These are phyloP conservation scores for Hygrophorus pudorinus DNA, from an alignment of 768 basidiomycete species.

Conservation along the genomic window DNA sequence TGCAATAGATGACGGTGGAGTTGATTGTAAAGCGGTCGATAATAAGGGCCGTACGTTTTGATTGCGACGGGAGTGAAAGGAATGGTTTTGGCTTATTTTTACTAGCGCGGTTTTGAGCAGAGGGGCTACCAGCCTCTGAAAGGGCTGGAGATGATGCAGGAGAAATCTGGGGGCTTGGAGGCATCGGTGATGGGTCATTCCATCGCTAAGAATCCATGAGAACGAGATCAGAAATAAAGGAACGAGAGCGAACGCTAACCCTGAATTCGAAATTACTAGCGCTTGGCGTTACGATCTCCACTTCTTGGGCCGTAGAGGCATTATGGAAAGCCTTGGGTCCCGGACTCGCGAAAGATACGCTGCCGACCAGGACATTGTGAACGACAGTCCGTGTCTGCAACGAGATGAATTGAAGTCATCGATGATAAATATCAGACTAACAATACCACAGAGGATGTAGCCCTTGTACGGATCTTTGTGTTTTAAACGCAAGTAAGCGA, in stretches of 20 bases:
- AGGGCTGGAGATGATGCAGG: conserved; percentile 18
- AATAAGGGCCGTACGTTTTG: conserved; percentile 70
- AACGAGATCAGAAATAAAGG: conserved; percentile 1
- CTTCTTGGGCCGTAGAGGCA: conserved; percentile 76
- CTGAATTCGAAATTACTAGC: conserved; percentile 44
- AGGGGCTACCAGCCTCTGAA: conserved; percentile 10
- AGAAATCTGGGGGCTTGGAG: conserved; percentile 34
- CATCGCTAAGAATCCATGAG: conserved; percentile 37
- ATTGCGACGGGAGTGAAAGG: conserved; percentile 57
- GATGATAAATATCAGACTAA: conserved; percentile 27
- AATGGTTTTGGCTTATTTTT: conserved; percentile 32
- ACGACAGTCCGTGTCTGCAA: conserved; percentile 49
- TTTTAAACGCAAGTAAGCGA: conserved; percentile 68
- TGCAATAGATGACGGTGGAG: conserved; percentile 61
- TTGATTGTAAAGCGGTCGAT: conserved; percentile 64
- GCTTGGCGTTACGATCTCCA: conserved; percentile 59
- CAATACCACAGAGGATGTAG: conserved; percentile 65
- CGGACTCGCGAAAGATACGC: conserved; percentile 68
- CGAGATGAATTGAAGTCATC: background rate
- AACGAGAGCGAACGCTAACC: conserved; percentile 22
- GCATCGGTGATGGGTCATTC: conserved; percentile 60
- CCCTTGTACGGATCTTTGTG: conserved; percentile 75
- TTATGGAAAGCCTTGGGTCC: conserved; percentile 71
- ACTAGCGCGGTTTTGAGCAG: conserved; percentile 10
- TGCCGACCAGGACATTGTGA: conserved; percentile 66